Percentiles rank a stretch among this genome's conserved stretches.
Evolutionary conservation across 768 basidiomycete species (phyloP).

Genomic region (Chiua virens): DNA sequence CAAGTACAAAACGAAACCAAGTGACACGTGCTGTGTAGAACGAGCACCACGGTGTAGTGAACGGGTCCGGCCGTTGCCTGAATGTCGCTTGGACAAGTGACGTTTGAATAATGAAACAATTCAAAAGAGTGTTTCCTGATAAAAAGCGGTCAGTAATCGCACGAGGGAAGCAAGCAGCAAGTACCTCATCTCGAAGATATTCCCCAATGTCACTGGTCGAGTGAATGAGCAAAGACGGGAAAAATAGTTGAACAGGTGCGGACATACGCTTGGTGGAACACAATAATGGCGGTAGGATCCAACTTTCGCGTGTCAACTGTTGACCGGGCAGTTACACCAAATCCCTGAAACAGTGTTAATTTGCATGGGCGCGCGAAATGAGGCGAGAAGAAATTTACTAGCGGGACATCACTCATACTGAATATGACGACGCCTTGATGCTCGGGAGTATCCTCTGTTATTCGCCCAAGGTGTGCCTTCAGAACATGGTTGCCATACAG

Average conservation of each 20-base stretch:
- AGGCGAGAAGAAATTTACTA: conserved; percentile 49
- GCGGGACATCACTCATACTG: conserved; percentile 92
- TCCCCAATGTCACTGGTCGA: conserved; percentile 87
- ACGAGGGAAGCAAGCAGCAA: conserved; percentile 10
- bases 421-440: conserved; percentile 98
- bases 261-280: conserved; percentile 92
- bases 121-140: conserved; percentile 79
- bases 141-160: conserved; percentile 13
- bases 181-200: conserved; percentile 94
- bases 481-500: conserved; percentile 98
- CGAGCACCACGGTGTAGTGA: too few relatives aligned
- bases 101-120: conserved; percentile 18
- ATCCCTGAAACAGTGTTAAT: conserved; percentile 59
- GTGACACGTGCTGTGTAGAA: not conserved
- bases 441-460: conserved; percentile 98
- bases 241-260: not conserved
- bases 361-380: conserved; percentile 1
- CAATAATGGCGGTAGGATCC: conserved; percentile 95
- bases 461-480: conserved; percentile 97
- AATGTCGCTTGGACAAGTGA: not conserved
- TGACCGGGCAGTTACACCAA: conserved; percentile 94
- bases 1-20: not conserved
- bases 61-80: too few relatives aligned
- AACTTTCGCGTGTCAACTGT: conserved; percentile 96
- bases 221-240: conserved; percentile 5